Base-by-base conservation (phyloP, 2,329 filamentous ascomycete genomes). In the Epichloe gansuensis region DNA sequence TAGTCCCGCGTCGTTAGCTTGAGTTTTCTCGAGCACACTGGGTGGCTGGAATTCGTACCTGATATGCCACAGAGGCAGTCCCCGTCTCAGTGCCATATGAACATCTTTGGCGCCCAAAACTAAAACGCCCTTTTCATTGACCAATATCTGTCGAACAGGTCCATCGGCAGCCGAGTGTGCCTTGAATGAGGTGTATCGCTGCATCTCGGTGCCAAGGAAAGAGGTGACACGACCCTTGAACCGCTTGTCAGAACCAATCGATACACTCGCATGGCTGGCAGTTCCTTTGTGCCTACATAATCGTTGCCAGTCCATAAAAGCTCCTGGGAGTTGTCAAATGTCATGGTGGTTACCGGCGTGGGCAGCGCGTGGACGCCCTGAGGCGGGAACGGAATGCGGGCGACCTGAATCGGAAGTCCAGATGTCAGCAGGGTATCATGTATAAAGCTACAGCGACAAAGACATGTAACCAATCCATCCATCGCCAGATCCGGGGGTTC, bases 251-350 rank as follows among this genome's bases (percentile, higher is more conserved):
- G 59, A 58, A 31, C n/a, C 2, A 7, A 34, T 25, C 12, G 31
- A 27, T 12, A 8, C 27, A 7, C 4, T 17, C n/a, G 34, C 4
- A 43, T 12, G 15, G 21, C 34, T n/a, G 25, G 45, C 35, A 23
- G n/a, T 7, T 48, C 12, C 34, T 61, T 80, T 73, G 12, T 41
- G 15, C 53, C 44, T 74, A 93, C 88, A 75, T 84, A 88, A 71
- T 93, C 87, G 67, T 93, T 95, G 46, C 90, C 94, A 3, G 84
- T 82, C 93, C 94, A 98, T 50, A 98, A 71, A 38, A 98, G 77
- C 67, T 98, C 93, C 66, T 95, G 86, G 40, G 78, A 76, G 53
- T 85, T 85, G 67, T 98, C 93, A 68, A 98, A 98, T 47, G 86
- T 85, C 67, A 96, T 79, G 3, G 89, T 84, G 44, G 86, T 84